Evolutionary conservation across 2,329 filamentous ascomycete species (phyloP), one percentile per base, ranked within the genome.

Genomic region (Claviceps cyperi): DNA sequence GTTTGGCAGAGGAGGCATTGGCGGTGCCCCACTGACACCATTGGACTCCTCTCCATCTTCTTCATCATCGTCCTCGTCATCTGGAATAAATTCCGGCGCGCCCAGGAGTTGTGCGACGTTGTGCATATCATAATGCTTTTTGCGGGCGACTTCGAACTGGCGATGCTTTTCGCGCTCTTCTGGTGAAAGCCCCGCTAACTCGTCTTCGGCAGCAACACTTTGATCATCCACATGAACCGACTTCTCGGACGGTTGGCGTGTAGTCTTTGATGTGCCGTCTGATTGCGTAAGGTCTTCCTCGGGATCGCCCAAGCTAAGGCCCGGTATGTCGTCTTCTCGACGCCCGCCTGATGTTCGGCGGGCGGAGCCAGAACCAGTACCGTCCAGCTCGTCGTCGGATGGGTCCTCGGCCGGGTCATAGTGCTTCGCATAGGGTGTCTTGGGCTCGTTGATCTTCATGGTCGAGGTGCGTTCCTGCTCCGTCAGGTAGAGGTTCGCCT

Each of bases 371-470:
- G 55, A 41, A 60, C 55, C 55, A 62, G 53, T 51, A 55, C 55
- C 54, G 52, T 58, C 60, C 56, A 63, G 52, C 50, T 85, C 76
- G 61, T 94, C 83, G 55, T 92, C 87, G 36, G 83, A 84, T 48
- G 88, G 87, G 55, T 97, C 91, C 62, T 96, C 88, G 41, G 81
- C 66, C 4, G 90, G 89, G 62, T 97, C 86, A 67, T 96, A 96
- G 61, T 89, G 87, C 62, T 84, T 85, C 37, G 88, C 92, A 65
- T 91, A 98, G 4, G 92, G 92, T 7, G 92, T 98, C 76, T 98
- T 98, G 54, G 92, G 92, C 71, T 98, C 92, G 57, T 89, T 86
- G 56, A 98, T 98, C 75, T 97, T 98, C 92, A 98, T 98, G 52
- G 90, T 96, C 54, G 85, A 84, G 52, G 83, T 88, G 68, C 86